These are phyloP conservation scores for Sclerotinia borealis DNA, from an alignment of 2,329 filamentous ascomycete species.

Conservation along the genomic window DNA sequence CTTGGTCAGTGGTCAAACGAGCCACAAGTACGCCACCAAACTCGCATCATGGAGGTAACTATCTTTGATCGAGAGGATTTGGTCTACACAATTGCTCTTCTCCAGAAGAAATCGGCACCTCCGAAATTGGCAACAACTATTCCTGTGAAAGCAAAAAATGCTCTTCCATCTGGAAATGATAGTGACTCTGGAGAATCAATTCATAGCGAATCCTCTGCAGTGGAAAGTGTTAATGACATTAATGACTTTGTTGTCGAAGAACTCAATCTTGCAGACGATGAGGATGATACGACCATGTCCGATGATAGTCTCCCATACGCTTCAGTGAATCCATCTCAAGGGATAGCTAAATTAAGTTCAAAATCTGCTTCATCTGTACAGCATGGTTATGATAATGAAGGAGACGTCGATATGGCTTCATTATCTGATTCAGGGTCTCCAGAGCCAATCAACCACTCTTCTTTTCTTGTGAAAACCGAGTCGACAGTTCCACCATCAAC, in stretches of 20 bases:
- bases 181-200: constrained; percentile 26
- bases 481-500: background rate
- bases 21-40: constrained; percentile 48
- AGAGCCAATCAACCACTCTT: background rate
- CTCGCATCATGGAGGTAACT: constrained; percentile 55
- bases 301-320: background rate
- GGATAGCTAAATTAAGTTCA: background rate
- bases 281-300: constrained; percentile 19
- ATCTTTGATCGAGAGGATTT: constrained; percentile 54
- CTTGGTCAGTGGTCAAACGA: constrained; percentile 46
- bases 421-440: background rate
- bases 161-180: constrained; percentile 10
- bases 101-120: constrained; percentile 40
- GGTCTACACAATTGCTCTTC: constrained; percentile 43
- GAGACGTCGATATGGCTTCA: background rate
- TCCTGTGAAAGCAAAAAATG: constrained; percentile 14
- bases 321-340: background rate
- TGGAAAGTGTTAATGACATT: constrained; percentile 39
- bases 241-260: constrained; percentile 44
- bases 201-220: constrained; percentile 18
- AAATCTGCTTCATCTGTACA: background rate
- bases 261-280: constrained; percentile 25
- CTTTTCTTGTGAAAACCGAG: background rate
- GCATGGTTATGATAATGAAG: background rate
- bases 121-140: constrained; percentile 27